Base-by-base conservation (phyloP, 352 stramenopile species). In the Phytophthora multivora region DNA sequence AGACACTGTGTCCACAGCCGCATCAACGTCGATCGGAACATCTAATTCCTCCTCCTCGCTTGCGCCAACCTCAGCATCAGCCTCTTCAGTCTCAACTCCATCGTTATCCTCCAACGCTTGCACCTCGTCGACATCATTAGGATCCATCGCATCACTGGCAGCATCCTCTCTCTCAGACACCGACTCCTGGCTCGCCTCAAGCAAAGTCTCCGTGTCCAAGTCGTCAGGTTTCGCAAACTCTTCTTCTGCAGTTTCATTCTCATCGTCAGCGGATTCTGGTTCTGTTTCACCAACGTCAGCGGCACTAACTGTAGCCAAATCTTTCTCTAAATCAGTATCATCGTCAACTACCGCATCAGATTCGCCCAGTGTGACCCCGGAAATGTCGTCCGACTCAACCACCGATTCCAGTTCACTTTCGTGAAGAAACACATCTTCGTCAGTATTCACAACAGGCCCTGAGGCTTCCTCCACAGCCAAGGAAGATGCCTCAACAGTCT, bases 151-250 rank as follows among this genome's bases (percentile, higher is more conserved):
- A 6, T 45, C 55, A 30, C 12, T 56, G 6, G 36, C 43, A 55
- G 8, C 42, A 28, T 42, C 35, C 5, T 36, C 54, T 12, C 6
- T 23, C 5, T 36, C 33, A 51, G 9, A 31, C n/a, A 40, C 41
- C n/a, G 10, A 30, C 16, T 53, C 31, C 21, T 45, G 55, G 10
- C 40, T 57, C n/a, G 45, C n/a, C 11, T 71, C 45, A 39, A 45
- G 16, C 13, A 35, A 51, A 35, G 26, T 15, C n/a, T 66, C 47
- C 10, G 63, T n/a, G 28, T 66, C 41, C 13, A 64, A 13, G 18
- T 58, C 41, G 23, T 49, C 48, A 9, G 28, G 12, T 15, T 3
- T 28, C 38, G 0, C 30, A 16, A 21, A 18, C 5, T 63, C 13
- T 18, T 19, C 13, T 19, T 28, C 30, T 30, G 12, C 30, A 51